These are phyloP conservation scores for Penstemon barbatus DNA, from an alignment of 257 asterid species.

Conservation along the genomic window DNA sequence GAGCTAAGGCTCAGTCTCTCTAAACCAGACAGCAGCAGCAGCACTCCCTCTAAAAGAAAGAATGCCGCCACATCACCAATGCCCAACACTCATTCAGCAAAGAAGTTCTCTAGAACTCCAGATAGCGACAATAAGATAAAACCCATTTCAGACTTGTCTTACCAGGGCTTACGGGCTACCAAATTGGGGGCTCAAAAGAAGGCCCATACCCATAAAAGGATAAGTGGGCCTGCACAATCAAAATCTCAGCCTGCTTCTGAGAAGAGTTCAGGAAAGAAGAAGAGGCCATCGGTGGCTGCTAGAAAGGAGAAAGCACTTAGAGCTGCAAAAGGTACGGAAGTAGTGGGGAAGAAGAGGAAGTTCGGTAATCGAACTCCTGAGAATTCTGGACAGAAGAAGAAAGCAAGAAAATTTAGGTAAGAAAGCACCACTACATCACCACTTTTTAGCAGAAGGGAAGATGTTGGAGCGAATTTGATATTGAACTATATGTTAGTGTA, in stretches of 20 bases:
- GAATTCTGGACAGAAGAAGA: constrained; percentile 58
- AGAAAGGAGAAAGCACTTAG: constrained; percentile 56
- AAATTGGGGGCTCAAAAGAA: constrained; percentile 74
- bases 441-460: too few species aligned
- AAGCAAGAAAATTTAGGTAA: constrained; percentile 54
- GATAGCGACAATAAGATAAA: constrained; percentile 33
- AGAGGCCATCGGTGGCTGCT: constrained; percentile 89
- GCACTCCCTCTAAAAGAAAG: constrained; percentile 54
- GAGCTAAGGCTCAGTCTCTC: constrained; percentile 74
- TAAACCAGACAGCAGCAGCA: constrained; percentile 32
- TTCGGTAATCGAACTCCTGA: constrained; percentile 57
- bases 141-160: constrained; percentile 39
- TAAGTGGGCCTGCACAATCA: constrained; percentile 29
- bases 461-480: too few species aligned
- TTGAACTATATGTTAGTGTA: too few species aligned
- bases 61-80: constrained; percentile 38
- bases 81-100: constrained; percentile 37
- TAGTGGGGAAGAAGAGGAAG: constrained; percentile 67
- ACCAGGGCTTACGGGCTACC: constrained; percentile 86
- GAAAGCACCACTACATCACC: background rate
- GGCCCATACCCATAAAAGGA: constrained; percentile 31
- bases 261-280: constrained; percentile 33
- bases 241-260: constrained; percentile 30
- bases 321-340: constrained; percentile 38
- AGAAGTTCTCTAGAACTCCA: constrained; percentile 43